Evolutionary conservation across 2,329 filamentous ascomycete species (phyloP), one percentile per base, ranked within the genome.

Genomic region (Xylariaceae sp.): DNA sequence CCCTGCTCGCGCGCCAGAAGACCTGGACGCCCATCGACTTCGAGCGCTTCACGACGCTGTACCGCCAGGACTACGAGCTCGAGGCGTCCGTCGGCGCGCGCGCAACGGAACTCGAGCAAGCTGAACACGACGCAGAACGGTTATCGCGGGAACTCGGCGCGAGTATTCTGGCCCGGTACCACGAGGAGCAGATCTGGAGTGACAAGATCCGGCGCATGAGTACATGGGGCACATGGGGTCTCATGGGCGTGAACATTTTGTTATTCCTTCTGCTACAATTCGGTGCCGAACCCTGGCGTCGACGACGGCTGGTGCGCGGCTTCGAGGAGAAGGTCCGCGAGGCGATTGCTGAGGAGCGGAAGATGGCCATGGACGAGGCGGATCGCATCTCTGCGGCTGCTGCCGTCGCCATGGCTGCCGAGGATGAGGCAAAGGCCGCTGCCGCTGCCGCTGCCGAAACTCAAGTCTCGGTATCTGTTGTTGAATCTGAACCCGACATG

Each of bases 121-220:
- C 90, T 1, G 94, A 99, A 77, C 82, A 83, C 50, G 85, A 90
- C 37, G 86, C 95, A 62, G 89, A 96, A 75, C 87, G 89, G 62
- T 83, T 92, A 0, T 84, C 87, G 57, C 84, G 86, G 55, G 83
- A 87, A 68, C 78, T 99, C 56, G 93, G 89, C 71, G 86, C 88
- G 62, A 86, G 88, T 54, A 97, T 97, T 67, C 79, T 97, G 55
- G 89, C 89, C 62, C 85, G 95, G 62, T 99, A 99, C 75, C 94
- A 99, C 74, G 94, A 99, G 76, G 94, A 99, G 78, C 94, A 99
- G 77, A 95, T 99, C 58, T 99, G 94, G 94, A 96, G 90, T 71
- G 94, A 99, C 73, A 93, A 96, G 68, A 99, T 99, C 72, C 83
- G 94, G 42, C 82, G 94, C 65, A 96, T 96, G 80, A 94, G 89